Base-by-base conservation (phyloP, 371 early-diverging fungal species). In the Saksenaea vasiformis region DNA sequence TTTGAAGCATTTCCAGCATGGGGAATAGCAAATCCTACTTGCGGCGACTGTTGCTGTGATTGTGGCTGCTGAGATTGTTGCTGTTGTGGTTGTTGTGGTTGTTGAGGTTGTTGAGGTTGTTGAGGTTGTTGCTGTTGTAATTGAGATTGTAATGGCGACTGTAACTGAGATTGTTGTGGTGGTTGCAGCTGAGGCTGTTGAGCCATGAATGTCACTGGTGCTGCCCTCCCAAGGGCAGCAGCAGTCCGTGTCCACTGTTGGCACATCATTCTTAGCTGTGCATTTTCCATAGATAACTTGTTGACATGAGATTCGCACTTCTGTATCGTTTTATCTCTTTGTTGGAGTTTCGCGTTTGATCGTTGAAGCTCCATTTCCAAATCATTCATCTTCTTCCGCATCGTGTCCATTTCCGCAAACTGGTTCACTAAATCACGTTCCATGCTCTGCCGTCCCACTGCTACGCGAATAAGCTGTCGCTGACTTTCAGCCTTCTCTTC, bases 351-450 rank as follows among this genome's bases (percentile, higher is more conserved):
- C 22, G 51, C 51, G 3, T 47, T 47, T 3, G 24, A n/a, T 11
- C 51, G 51, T 22, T 47, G 51, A 47, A 47, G 51, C 11, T 47
- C 51, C 17, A 47, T n/a, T 22, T 47, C 51, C 22, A 47, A 47
- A 8, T 26, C 51, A n/a, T n/a, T 47, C 22, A 47, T 22, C 22
- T 47, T 47, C 19, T 47, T 47, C 11, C 51, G 51, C 27, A 22
- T 47, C 8, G 22, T 47, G 11, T 47, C 51, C 22, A 47, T 47
- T 22, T 47, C 51, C 3, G 51, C 51, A 47, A 47, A 47, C 24
- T 47, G 51, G 9, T 47, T 47, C 22, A 47, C 24, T 9, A 47
- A 22, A 47, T 47, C 51, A 19, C 51, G 51, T 22, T 47, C 51
- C 51, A 47, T 47, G 24, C 22, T 47, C 22, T 47, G 51, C 22